Evolutionary conservation across 441 rosid species (phyloP).

Genomic region (Flueggea neowawraea): DNA sequence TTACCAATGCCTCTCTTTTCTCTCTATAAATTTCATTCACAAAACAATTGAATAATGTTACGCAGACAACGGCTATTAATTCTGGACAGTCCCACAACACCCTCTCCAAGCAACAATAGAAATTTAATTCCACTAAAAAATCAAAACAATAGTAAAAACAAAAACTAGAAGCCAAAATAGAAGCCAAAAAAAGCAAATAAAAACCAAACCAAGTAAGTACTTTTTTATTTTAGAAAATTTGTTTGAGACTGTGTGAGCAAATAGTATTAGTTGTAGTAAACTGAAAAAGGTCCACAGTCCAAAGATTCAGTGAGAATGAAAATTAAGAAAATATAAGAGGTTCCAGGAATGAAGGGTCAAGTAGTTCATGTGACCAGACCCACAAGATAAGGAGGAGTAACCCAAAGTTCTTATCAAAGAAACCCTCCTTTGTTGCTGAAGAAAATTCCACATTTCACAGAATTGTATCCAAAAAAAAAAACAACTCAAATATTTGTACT

Average conservation of each 20-base stretch:
- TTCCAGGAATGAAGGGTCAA: constrained; percentile 97
- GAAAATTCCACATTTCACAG: not conserved
- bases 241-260: constrained; percentile 1
- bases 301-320: constrained; percentile 22
- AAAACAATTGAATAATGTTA: constrained; percentile 28
- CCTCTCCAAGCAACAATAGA: constrained; percentile 44
- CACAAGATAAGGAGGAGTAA: constrained; percentile 32
- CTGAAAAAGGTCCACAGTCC: constrained; percentile 24
- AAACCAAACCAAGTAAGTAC: constrained; percentile 22
- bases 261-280: constrained; percentile 1
- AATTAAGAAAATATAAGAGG: constrained; percentile 53
- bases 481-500: too few relatives aligned
- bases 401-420: not conserved
- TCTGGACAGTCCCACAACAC: constrained; percentile 56
- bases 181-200: constrained; percentile 14
- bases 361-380: constrained; percentile 59
- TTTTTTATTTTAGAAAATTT: constrained; percentile 1
- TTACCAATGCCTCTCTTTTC: constrained; percentile 15
- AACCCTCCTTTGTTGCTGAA: not conserved
- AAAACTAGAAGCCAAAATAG: constrained; percentile 14
- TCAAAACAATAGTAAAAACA: constrained; percentile 6
- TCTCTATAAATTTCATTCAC: constrained; percentile 2
- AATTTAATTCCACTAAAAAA: not conserved
- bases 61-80: constrained; percentile 82
- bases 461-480: not conserved